Evolutionary conservation across 331 rosid genomes (phyloP), one percentile per base, ranked within the genome.

Genomic region (Malus hybrid): DNA sequence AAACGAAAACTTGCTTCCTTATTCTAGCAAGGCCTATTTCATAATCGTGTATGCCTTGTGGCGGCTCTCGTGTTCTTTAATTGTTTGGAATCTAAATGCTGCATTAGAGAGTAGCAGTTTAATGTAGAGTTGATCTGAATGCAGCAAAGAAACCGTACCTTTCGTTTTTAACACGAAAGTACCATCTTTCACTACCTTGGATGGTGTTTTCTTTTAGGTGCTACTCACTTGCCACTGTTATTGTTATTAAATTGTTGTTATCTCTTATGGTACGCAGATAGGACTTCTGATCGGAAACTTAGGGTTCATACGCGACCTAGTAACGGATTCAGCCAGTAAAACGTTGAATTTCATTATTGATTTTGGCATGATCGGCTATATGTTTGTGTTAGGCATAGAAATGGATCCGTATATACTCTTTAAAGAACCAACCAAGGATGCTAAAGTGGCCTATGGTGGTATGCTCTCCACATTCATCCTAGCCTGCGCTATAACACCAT

Each of bases 301-400:
- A 42, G 80, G 80, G 13, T 72, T 83, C 66, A 61, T 86, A n/a
- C 90, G 80, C 18, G 1, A 3, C 3, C 32, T 52, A 18, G 60
- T 76, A 53, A 74, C 62, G 7, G 5, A 68, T 44, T 66, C 85
- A 66, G 42, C 71, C 15, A 55, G 79, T 70, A 50, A 22, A 46
- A 78, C 94, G 13, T 71, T 94, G 75, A 79, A 86, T 20, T 86
- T 81, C 39, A 85, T 94, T 29, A 84, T 90, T 29, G 98, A 91
- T 77, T 80, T 90, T 42, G 98, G 98, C 7, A 94, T 94, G 97
- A 82, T 82, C 16, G 82, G 90, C 70, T 94, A 94, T 82, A 94
- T 94, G 97, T 87, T 94, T 69, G 95, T 84, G 60, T 64, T 94
- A 68, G 98, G 98, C 20, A 72, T 91, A 82, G 98, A 94, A 84